phyloP scores from a whole-genome alignment of 805 yeast species.

The Nematodospora valgi region DNA sequence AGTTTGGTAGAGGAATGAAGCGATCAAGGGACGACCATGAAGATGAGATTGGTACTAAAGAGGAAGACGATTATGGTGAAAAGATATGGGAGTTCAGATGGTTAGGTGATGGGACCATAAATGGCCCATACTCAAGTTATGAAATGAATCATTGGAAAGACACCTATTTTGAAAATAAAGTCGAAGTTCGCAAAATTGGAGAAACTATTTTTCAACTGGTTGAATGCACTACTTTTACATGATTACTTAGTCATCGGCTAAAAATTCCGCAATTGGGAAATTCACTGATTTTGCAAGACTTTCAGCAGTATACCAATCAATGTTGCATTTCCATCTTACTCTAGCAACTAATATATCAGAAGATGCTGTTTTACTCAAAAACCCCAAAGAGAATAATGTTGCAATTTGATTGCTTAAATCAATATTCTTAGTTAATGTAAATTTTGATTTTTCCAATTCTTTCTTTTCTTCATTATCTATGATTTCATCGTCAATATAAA shows the following conservation, averaged over 20 bases:
- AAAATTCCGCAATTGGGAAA: constrained; percentile 63
- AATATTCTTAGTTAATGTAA: constrained; percentile 38
- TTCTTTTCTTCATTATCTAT: constrained; percentile 31
- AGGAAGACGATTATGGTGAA: constrained; percentile 23
- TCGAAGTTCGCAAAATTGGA: constrained; percentile 35
- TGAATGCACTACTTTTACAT: constrained; percentile 15
- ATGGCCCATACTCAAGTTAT: constrained; percentile 48
- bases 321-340: constrained; percentile 76
- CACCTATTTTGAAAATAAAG: constrained; percentile 46
- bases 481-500: constrained; percentile 27
- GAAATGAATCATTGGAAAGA: constrained; percentile 57
- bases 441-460: constrained; percentile 32
- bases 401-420: constrained; percentile 58
- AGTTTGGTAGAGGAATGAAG: constrained; percentile 17
- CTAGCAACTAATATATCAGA: constrained; percentile 61
- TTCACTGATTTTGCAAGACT: constrained; percentile 60
- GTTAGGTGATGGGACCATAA: constrained; percentile 36
- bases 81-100: constrained; percentile 40
- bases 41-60: constrained; percentile 14
- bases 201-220: constrained; percentile 23
- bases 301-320: constrained; percentile 62
- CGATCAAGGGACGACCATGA: constrained; percentile 16
- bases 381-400: constrained; percentile 53
- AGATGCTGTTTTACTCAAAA: constrained; percentile 40
- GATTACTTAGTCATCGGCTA: constrained; percentile 22